These are phyloP conservation scores for Sphenostylis stenocarpa DNA, from an alignment of 306 rosid species.

Conservation along the genomic window DNA sequence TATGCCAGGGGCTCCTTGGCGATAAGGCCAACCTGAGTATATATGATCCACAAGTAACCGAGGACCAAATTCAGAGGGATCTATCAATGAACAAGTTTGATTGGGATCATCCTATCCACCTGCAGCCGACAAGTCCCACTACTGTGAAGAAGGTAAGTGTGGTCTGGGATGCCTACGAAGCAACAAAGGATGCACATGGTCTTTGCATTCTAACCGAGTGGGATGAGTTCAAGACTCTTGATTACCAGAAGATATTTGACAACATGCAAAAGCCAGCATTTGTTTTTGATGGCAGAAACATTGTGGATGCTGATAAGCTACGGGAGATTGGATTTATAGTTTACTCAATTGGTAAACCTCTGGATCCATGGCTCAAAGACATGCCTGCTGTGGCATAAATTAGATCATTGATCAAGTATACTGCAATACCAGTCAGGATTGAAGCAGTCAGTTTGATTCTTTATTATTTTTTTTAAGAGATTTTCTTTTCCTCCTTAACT, in stretches of 20 bases:
- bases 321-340: slow-evolving; percentile 94
- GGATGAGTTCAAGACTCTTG: slow-evolving; percentile 95
- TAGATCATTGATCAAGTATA: slow-evolving; percentile 36
- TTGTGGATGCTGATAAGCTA: slow-evolving; percentile 60
- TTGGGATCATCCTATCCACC: slow-evolving; percentile 97
- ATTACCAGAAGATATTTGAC: slow-evolving; percentile 75
- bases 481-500: slow-evolving; percentile 33
- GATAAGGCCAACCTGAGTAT: slow-evolving; percentile 92
- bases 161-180: slow-evolving; percentile 87
- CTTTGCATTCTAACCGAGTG: slow-evolving; percentile 92
- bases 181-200: slow-evolving; percentile 89
- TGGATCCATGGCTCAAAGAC: slow-evolving; percentile 95
- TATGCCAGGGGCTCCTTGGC: slow-evolving; percentile 90
- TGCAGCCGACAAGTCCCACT: slow-evolving; percentile 83
- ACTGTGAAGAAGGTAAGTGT: slow-evolving; percentile 84
- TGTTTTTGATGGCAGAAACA: slow-evolving; percentile 85
- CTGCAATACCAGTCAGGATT: slow-evolving; percentile 22
- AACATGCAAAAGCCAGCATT: slow-evolving; percentile 96
- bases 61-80: slow-evolving; percentile 96
- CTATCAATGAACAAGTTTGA: slow-evolving; percentile 85
- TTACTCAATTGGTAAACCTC: slow-evolving; percentile 90
- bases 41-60: slow-evolving; percentile 85
- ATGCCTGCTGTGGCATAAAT: slow-evolving; percentile 88
- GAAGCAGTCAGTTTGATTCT: slow-evolving; percentile 54
- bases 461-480: slow-evolving; percentile 40